Conservation (phyloP, 176 grass and related monocot genomes). For the Ensete ventricosum region DNA sequence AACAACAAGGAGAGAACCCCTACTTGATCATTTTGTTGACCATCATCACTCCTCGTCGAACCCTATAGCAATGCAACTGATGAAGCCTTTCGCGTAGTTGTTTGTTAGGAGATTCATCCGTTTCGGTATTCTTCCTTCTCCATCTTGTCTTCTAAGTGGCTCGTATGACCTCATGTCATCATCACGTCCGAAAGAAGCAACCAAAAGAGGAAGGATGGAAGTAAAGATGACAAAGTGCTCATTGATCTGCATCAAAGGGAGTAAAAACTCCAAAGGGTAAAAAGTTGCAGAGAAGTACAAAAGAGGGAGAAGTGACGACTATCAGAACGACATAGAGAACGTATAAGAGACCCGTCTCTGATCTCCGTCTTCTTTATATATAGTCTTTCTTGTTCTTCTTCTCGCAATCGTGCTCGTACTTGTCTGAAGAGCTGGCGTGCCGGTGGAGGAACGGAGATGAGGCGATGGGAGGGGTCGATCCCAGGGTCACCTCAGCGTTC, state of each 20-base stretch:
- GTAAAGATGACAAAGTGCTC: no score
- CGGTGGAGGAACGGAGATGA: slow-evolving; percentile 54
- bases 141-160: no score
- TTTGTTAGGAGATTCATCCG: no score
- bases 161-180: no score
- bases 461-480: slow-evolving; percentile 43
- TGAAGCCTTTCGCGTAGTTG: no score
- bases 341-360: background rate
- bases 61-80: no score
- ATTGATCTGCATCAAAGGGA: background rate
- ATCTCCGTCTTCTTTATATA: background rate
- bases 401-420: background rate
- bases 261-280: background rate
- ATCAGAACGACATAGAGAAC: no score
- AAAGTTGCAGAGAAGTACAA: background rate
- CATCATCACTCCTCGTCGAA: background rate
- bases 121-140: no score
- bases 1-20: background rate
- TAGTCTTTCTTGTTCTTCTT: background rate
- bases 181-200: no score
- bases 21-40: background rate
- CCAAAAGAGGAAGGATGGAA: no score
- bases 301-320: background rate
- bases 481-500: slow-evolving; percentile 21
- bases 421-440: slow-evolving; percentile 21